phyloP scores from a whole-genome alignment of 169 alveolate genomes.

The Eimeria sp. region DNA sequence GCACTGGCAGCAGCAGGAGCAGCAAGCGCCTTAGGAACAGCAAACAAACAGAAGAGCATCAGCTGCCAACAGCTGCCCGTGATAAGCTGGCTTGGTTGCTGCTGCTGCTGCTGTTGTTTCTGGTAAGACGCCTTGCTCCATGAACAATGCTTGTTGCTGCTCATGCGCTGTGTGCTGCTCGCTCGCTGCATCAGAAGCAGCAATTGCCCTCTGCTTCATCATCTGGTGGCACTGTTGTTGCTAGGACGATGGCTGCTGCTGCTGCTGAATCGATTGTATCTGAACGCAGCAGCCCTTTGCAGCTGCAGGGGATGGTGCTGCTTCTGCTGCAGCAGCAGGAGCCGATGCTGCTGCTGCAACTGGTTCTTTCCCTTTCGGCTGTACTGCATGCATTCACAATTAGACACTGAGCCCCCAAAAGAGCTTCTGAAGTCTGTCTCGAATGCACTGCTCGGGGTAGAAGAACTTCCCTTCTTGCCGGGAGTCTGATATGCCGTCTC shows the following conservation, averaged over 20 bases:
- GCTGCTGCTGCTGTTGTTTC: not conserved
- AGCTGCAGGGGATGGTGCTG: not conserved
- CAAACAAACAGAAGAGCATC: not conserved
- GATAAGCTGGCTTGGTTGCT: not conserved
- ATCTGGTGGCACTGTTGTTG: not conserved
- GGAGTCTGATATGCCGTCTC: slow-evolving; percentile 10
- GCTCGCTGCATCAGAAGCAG: not conserved
- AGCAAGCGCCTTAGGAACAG: not conserved
- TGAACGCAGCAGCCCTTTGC: not conserved
- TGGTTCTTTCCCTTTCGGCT: slow-evolving; percentile 1
- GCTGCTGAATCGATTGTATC: not conserved
- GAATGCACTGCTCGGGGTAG: slow-evolving; percentile 38
- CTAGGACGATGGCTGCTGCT: not conserved
- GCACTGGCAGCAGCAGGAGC: too few species aligned
- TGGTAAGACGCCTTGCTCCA: not conserved
- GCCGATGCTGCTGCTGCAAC: slow-evolving; percentile 44
- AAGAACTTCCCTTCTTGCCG: slow-evolving; percentile 34
- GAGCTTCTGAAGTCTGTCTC: slow-evolving; percentile 39
- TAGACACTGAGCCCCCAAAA: slow-evolving; percentile 49
- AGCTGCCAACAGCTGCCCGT: not conserved
- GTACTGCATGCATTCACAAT: not conserved
- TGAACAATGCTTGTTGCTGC: not conserved
- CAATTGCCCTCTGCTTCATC: not conserved
- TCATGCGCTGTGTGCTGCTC: not conserved
- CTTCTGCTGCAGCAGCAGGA: not conserved